phyloP scores from a whole-genome alignment of 2,329 filamentous ascomycete species.

The Penicillium sp. region DNA sequence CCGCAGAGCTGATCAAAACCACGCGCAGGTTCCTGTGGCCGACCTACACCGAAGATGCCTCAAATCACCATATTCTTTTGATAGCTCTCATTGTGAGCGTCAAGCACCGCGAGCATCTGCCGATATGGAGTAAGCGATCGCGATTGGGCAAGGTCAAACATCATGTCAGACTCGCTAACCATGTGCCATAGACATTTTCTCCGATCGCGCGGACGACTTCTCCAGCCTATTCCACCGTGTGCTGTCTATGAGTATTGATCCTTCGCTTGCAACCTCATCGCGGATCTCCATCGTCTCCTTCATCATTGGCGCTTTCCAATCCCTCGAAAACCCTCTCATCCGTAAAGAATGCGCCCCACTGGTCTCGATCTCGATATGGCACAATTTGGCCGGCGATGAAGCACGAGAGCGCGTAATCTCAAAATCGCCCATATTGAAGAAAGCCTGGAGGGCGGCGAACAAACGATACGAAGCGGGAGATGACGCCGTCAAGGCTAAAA shows the following conservation, averaged over 20 bases:
- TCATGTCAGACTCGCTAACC: conserved; percentile 25
- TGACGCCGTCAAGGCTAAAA: conserved; percentile 65
- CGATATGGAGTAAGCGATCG: conserved; percentile 69
- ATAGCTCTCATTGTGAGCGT: conserved; percentile 80
- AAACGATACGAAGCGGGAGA: conserved; percentile 87
- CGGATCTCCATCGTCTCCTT: conserved; percentile 83
- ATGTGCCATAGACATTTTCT: conserved; percentile 59
- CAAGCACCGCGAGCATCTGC: conserved; percentile 78
- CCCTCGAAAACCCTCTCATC: conserved; percentile 78
- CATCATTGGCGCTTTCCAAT: conserved; percentile 87
- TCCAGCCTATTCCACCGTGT: conserved; percentile 83
- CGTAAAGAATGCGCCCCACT: conserved; percentile 94
- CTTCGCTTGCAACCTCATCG: conserved; percentile 58
- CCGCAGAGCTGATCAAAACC: conserved; percentile 18
- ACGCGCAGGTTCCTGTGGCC: conserved; percentile 83
- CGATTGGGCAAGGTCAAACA: not conserved
- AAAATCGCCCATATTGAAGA: conserved; percentile 67
- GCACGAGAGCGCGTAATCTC: conserved; percentile 68
- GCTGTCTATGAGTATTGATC: conserved; percentile 76
- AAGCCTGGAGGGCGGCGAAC: conserved; percentile 80
- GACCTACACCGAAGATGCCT: conserved; percentile 78
- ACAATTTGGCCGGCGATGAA: conserved; percentile 75
- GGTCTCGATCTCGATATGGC: conserved; percentile 92
- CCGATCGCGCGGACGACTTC: conserved; percentile 72
- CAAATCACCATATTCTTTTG: conserved; percentile 85